Conservation (phyloP, 2,329 filamentous ascomycete species). For the Thielaviopsis musarum region DNA sequence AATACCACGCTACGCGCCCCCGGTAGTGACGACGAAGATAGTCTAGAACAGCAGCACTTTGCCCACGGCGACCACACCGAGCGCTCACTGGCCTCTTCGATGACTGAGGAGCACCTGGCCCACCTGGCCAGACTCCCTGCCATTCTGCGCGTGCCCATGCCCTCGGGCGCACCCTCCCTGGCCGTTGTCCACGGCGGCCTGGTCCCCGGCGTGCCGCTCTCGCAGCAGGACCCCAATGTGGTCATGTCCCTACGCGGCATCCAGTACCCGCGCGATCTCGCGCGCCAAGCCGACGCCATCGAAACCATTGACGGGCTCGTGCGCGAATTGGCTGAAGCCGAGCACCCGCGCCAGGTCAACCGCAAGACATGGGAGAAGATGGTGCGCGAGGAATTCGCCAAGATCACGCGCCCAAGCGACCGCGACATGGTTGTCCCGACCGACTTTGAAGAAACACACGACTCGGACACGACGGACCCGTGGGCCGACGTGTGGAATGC, state of each 20-base stretch:
- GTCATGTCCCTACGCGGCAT: constrained; percentile 90
- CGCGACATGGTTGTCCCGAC: constrained; percentile 21
- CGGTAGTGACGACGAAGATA: constrained; percentile 16
- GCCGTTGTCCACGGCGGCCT: constrained; percentile 74
- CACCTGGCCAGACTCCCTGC: constrained; percentile 60
- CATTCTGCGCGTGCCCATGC: constrained; percentile 44
- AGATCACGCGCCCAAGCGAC: constrained; percentile 15
- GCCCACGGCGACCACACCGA: constrained; percentile 23
- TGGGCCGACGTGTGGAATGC: constrained; percentile 52
- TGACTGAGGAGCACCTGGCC: constrained; percentile 39
- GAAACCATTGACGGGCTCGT: constrained; percentile 14
- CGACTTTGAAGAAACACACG: constrained; percentile 32
- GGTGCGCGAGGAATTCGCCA: constrained; percentile 7
- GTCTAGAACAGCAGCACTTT: constrained; percentile 15
- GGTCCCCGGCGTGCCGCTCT: constrained; percentile 54
- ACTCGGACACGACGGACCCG: constrained; percentile 33
- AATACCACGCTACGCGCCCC: constrained; percentile 15
- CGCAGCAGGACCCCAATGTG: constrained; percentile 56
- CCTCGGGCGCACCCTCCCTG: constrained; percentile 26
- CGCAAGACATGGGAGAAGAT: constrained; percentile 10
- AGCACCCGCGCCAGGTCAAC: constrained; percentile 3
- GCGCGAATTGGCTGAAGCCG: constrained; percentile 5
- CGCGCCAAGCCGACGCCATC: constrained; percentile 19
- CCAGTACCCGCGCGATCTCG: constrained; percentile 31
- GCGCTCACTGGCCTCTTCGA: constrained; percentile 38